A percentile compares a stretch with the other conserved stretches of the same genome.
Conservation (phyloP, 2,329 filamentous ascomycete genomes). For the Aphanocladium album region DNA sequence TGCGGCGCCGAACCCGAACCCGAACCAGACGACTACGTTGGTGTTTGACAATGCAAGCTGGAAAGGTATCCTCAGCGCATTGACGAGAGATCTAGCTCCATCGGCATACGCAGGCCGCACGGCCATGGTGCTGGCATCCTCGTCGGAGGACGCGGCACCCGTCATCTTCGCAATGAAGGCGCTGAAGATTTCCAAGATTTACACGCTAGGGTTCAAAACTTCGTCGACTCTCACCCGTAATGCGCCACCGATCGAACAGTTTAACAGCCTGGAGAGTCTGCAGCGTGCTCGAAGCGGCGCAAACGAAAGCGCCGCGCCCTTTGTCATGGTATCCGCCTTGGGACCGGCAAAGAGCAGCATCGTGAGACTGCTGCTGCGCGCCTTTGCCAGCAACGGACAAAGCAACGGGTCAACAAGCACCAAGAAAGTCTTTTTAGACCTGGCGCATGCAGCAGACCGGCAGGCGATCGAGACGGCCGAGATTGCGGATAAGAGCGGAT, state of each 20-base stretch:
- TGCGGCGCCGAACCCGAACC: slow-evolving; percentile 30
- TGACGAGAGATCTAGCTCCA: slow-evolving; percentile 76
- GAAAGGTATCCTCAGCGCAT: slow-evolving; percentile 77
- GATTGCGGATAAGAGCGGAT: slow-evolving; percentile 69
- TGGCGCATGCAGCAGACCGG: slow-evolving; percentile 52
- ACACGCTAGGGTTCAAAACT: slow-evolving; percentile 76
- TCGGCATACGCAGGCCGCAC: slow-evolving; percentile 73
- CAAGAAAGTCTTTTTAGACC: slow-evolving; percentile 72
- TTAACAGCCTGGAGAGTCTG: slow-evolving; percentile 66
- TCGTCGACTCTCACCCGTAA: slow-evolving; percentile 56
- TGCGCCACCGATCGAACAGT: slow-evolving; percentile 66
- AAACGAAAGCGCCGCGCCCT: slow-evolving; percentile 54
- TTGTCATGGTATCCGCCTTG: slow-evolving; percentile 75
- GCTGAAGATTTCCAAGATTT: slow-evolving; percentile 71
- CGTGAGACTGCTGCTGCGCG: slow-evolving; percentile 70
- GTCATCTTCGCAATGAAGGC: slow-evolving; percentile 74
- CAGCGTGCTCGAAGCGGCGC: slow-evolving; percentile 47
- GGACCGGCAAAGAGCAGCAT: slow-evolving; percentile 73
- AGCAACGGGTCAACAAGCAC: slow-evolving; percentile 31
- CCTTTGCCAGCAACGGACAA: slow-evolving; percentile 50
- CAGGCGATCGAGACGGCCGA: slow-evolving; percentile 63
- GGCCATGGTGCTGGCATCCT: slow-evolving; percentile 69
- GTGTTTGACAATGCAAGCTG: slow-evolving; percentile 79
- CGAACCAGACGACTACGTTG: slow-evolving; percentile 46
- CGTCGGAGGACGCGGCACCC: slow-evolving; percentile 69